Base-by-base conservation (phyloP, 2,329 filamentous ascomycete genomes). In the Nemania sp. region DNA sequence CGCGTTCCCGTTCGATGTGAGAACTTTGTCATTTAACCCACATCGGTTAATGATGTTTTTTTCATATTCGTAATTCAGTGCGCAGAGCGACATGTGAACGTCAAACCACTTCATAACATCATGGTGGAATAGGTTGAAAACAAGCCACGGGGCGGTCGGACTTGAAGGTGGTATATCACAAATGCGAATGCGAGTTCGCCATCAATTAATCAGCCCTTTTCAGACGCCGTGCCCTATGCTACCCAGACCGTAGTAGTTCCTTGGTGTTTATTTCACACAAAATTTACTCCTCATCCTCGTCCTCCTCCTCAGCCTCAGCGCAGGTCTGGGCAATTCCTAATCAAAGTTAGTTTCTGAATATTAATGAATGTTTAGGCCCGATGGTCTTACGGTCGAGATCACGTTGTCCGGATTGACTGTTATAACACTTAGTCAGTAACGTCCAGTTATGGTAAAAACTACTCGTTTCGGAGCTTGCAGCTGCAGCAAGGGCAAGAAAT, bases 341-440 rank as follows among this genome's bases (percentile, higher is more conserved):
- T 63, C 1, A 10, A 32, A 29, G 53, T 71, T 62, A 73, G 70
- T 65, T 64, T 43, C 11, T n/a, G 20, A 47, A 56, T 63, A 41
- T n/a, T 8, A n/a, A 45, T 32, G 26, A 47, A 2, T 62, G 22
- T 53, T 18, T 0, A 22, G 22, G 32, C 24, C 7, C 1, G 54
- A 20, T 22, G 29, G 11, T 82, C 83, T 70, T 81, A 86, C 89
- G 95, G 89, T 98, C 96, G 89, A 99, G 89, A 92, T 99, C 96
- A 89, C 96, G 93, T 90, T 98, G 94, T 82, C 68, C 66, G 58
- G 8, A 22, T 32, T 18, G 51, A n/a, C n/a, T n/a, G n/a, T n/a
- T n/a, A n/a, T n/a, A n/a, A n/a, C n/a, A n/a, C n/a, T 64, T 53
- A 64, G 61, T 32, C 26, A 41, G 20, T 22, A 51, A 11, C 7